Base-by-base conservation (phyloP, 139 green algal genomes). In the Volvox reticuliferus region DNA sequence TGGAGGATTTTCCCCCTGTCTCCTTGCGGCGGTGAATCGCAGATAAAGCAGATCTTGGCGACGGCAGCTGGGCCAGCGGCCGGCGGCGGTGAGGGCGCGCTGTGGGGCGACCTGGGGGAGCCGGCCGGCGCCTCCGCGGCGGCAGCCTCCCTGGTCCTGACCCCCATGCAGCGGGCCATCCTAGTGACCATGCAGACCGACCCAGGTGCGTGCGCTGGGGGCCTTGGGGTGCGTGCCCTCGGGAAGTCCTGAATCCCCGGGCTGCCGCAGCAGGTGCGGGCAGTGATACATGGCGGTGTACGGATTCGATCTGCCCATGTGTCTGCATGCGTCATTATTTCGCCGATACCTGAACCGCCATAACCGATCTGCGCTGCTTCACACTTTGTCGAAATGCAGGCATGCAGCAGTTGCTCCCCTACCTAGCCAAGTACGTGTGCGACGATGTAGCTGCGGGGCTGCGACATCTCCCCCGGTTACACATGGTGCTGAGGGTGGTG, bases 371-470 rank as follows among this genome's bases (percentile, higher is more conserved):
- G n/a, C n/a, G n/a, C n/a, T n/a, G n/a, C n/a, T n/a, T n/a, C n/a
- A n/a, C n/a, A n/a, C n/a, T n/a, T n/a, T n/a, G n/a, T n/a, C n/a
- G n/a, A n/a, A n/a, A n/a, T n/a, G 35, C 93, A 87, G 97, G 97
- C 28, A 88, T 99, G 77, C 95, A 98, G 77, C 95, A 96, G 30
- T 93, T 99, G 80, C 83, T 94, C n/a, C 97, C 97, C 6, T 98
- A 98, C 93, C 95, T 99, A 24, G 90, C 81, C n/a, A 92, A 98
- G 69, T 96, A 97, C 68, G 91, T 99, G 20, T 91, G 91, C 3
- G 95, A 97, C 33, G 94, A 96, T 76, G 96, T 97, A 24, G 79
- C 88, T 24, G 62, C 62, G 1, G 68, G 88, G 21, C 88, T 97
- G 55, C 76, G 88, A 26, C 37, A 24, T 67, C 13, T 91, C n/a